Evolutionary conservation across 2,329 filamentous ascomycete genomes (phyloP), one percentile per base, ranked within the genome.

Genomic region (Paramyrothecium roridum): DNA sequence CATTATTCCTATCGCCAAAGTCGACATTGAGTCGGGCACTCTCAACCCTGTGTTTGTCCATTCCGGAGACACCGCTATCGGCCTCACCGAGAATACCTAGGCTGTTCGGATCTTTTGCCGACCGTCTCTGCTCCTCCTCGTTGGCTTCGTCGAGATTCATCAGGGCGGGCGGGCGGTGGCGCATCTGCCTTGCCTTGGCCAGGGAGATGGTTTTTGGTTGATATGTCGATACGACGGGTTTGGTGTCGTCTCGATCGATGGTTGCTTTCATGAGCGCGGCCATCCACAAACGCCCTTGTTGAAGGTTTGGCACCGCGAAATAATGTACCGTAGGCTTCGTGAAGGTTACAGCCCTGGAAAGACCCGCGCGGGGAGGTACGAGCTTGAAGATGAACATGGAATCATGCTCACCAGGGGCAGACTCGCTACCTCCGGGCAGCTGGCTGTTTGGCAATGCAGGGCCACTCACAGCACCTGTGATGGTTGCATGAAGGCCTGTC

Each of bases 191-290:
- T 13, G 95, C 95, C 74, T 96, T 96, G 54, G 88, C 84, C 8
- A 99, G 83, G 23, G 90, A 95, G 54, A 99, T 96, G 0, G 95
- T 99, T 78, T 96, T 95, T 69, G 97, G 93, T 69, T 96, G 93
- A 74, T 98, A 98, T 3, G 92, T 96, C 3, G 90, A 95, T 20
- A 91, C 92, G 57, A 96, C 87, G 11, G 88, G 84, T 58, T 89
- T 83, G 3, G 83, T 83, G 65, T 89, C 86, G 63, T 99, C 95
- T 57, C 93, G 88, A 68, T 98, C 93, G 64, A 99, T 99, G 1
- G 95, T 99, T 12, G 95, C 95, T 76, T 99, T 99, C 91, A 99
- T 96, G 52, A 99, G 77, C 7, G 95, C 95, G 4, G 92, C 95
- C 95, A 99, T 99, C 95, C 95, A 99, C 45, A 96, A 77, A 13